Evolutionary conservation across 352 stramenopile species (phyloP).

Genomic region (Phytopythium helicoides): DNA sequence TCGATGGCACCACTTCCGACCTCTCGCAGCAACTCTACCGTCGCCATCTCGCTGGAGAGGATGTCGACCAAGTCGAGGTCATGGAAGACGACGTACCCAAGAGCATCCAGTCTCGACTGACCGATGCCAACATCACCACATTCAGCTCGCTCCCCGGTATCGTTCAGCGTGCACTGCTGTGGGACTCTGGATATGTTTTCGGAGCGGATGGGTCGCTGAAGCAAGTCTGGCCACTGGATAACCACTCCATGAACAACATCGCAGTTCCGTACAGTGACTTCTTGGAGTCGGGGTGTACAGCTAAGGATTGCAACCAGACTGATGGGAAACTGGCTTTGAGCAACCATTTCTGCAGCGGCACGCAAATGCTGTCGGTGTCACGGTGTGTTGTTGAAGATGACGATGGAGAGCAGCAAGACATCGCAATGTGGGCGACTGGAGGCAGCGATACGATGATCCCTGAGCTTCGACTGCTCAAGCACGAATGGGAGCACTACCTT

Average conservation of each 20-base stretch:
- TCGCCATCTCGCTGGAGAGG: not conserved
- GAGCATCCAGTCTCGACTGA: conserved; percentile 4
- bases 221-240: conserved; percentile 25
- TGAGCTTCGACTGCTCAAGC: conserved; percentile 17
- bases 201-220: conserved; percentile 6
- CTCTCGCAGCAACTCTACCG: conserved; percentile 16
- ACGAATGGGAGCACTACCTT: conserved; percentile 13
- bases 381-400: conserved; percentile 34
- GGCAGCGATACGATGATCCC: conserved; percentile 7
- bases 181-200: conserved; percentile 31
- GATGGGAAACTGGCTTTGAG: conserved; percentile 13
- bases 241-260: conserved; percentile 21
- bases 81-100: not conserved
- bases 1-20: conserved; percentile 16
- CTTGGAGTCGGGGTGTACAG: conserved; percentile 23
- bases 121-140: conserved; percentile 4
- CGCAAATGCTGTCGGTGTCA: conserved; percentile 24
- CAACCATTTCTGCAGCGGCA: conserved; percentile 21
- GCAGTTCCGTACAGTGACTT: conserved; percentile 28
- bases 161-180: conserved; percentile 30
- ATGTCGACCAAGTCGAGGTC: not conserved
- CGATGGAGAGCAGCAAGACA: conserved; percentile 13
- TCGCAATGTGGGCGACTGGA: conserved; percentile 34
- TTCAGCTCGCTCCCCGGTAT: conserved; percentile 22
- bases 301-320: conserved; percentile 24